These are phyloP conservation scores for Hepatocystis sp. DNA, from an alignment of 169 alveolate species.

Conservation along the genomic window DNA sequence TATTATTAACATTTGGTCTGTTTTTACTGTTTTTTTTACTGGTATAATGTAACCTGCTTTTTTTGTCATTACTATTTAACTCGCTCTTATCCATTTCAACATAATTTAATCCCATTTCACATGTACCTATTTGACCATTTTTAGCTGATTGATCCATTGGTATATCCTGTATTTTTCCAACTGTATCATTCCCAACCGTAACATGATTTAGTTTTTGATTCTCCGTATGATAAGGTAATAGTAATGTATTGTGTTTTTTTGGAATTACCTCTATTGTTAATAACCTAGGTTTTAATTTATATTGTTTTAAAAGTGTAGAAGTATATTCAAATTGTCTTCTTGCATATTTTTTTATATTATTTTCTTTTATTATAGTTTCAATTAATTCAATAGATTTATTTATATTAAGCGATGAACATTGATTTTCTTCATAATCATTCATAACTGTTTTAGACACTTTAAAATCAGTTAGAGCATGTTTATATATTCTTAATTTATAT, in stretches of 20 bases:
- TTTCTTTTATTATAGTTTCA: slow-evolving; percentile 45
- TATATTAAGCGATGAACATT: slow-evolving; percentile 1
- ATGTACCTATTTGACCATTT: background rate
- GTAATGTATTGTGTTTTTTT: slow-evolving; percentile 5
- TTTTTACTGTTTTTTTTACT: too few species aligned
- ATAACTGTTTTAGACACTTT: slow-evolving; percentile 17
- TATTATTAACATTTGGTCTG: too few species aligned
- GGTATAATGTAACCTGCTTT: too few species aligned
- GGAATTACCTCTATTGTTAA: slow-evolving; percentile 36
- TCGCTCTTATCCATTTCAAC: background rate
- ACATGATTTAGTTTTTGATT: too few species aligned
- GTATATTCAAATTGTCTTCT: slow-evolving; percentile 67
- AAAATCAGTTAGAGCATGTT: slow-evolving; percentile 51
- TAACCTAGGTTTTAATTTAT: slow-evolving; percentile 25
- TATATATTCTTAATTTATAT: slow-evolving; percentile 66
- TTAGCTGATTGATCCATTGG: background rate
- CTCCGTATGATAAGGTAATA: background rate
- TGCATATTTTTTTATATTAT: slow-evolving; percentile 34
- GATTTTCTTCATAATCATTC: slow-evolving; percentile 9
- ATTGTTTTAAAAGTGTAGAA: slow-evolving; percentile 10
- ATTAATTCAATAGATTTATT: slow-evolving; percentile 34
- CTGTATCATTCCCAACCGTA: too few species aligned
- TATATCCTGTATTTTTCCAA: background rate
- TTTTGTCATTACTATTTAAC: background rate
- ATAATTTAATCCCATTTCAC: too few species aligned